Percentiles rank a stretch among this genome's conserved stretches.
Conservation (phyloP, 2,329 filamentous ascomycete genomes). For the Xylaria multiplex region DNA sequence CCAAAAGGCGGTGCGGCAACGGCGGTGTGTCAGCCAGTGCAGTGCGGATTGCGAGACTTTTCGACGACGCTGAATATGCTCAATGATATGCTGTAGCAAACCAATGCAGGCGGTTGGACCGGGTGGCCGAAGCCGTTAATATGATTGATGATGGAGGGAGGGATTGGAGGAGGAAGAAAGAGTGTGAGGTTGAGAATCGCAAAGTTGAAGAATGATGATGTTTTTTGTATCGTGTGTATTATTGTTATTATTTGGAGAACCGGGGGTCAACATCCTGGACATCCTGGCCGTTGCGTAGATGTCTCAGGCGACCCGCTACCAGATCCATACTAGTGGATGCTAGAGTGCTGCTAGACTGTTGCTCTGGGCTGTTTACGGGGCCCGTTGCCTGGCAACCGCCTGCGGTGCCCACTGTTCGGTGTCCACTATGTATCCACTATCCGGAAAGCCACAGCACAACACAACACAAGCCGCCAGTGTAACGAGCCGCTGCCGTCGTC, state of each 20-base stretch:
- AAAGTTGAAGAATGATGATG: slow-evolving; percentile 41
- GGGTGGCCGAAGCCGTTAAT: too few relatives aligned
- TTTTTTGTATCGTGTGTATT: slow-evolving; percentile 48
- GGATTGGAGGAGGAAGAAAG: slow-evolving; percentile 24
- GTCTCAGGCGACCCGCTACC: slow-evolving; percentile 43
- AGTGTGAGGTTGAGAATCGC: slow-evolving; percentile 24
- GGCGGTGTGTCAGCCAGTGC: slow-evolving; percentile 7
- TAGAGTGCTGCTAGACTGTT: slow-evolving; percentile 9
- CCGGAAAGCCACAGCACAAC: too few relatives aligned
- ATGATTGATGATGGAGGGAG: too few relatives aligned
- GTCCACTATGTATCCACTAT: too few relatives aligned
- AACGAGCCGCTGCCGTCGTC: too few relatives aligned
- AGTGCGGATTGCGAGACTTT: background rate
- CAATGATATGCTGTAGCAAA: background rate
- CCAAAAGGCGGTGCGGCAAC: slow-evolving; percentile 2
- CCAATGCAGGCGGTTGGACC: background rate
- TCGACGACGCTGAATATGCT: background rate
- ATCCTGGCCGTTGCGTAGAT: slow-evolving; percentile 39
- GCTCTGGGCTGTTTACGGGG: slow-evolving; percentile 36
- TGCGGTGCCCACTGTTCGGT: background rate
- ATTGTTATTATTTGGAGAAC: slow-evolving; percentile 47
- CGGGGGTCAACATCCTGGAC: slow-evolving; percentile 26
- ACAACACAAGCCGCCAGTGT: too few relatives aligned
- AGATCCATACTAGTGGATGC: slow-evolving; percentile 35
- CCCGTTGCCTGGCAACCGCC: slow-evolving; percentile 45